phyloP scores from a whole-genome alignment of 371 early-diverging fungal genomes.

The Lichtheimia hyalospora region DNA sequence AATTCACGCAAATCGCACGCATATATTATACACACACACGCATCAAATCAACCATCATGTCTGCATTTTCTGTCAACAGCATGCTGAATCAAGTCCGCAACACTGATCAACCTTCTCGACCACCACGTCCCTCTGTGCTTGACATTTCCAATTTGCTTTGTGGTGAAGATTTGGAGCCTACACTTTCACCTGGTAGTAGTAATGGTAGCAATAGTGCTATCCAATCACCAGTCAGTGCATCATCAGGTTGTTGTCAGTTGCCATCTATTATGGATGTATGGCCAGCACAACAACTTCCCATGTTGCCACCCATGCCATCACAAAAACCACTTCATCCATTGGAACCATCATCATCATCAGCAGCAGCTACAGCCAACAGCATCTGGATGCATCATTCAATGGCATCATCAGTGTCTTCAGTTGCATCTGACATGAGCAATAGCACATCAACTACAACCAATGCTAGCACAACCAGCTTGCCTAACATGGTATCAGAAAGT shows the following conservation, averaged over 20 bases:
- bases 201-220: too few relatives aligned
- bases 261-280: constrained; percentile 5
- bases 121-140: constrained; percentile 34
- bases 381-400: constrained; percentile 22
- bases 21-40: background rate
- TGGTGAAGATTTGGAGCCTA: constrained; percentile 12
- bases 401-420: constrained; percentile 33
- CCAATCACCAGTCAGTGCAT: constrained; percentile 1
- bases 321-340: too few relatives aligned
- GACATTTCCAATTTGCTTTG: constrained; percentile 38
- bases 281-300: background rate
- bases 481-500: too few relatives aligned
- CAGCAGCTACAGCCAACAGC: constrained; percentile 6
- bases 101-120: background rate
- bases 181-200: constrained; percentile 11
- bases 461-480: background rate
- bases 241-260: constrained; percentile 21
- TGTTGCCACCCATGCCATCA: background rate
- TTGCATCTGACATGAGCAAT: constrained; percentile 13
- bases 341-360: background rate
- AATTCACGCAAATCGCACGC: background rate
- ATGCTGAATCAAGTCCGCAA: background rate
- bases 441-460: background rate
- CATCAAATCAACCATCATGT: constrained; percentile 1
- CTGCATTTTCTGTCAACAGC: constrained; percentile 9